These are phyloP conservation scores for Penicillium decumbens DNA, from an alignment of 2,329 filamentous ascomycete genomes.

Conservation along the genomic window DNA sequence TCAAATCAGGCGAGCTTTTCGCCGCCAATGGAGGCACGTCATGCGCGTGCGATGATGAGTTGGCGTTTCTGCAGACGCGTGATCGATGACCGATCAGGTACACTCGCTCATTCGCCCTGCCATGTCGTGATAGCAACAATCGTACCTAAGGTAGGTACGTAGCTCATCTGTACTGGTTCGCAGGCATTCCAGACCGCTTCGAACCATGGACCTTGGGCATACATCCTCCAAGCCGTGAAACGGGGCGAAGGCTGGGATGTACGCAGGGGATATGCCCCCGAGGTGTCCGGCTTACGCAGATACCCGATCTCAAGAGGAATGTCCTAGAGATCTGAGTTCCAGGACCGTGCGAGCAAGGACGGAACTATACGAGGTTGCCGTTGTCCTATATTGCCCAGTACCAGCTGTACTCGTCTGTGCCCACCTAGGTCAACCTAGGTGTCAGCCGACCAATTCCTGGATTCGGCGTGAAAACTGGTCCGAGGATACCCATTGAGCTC, in stretches of 20 bases:
- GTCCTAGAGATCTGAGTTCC: neutral
- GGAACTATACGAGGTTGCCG: neutral
- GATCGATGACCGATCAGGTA: neutral
- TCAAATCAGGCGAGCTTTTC: neutral
- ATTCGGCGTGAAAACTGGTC: neutral
- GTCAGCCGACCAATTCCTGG: constrained; percentile 7
- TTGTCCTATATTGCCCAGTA: neutral
- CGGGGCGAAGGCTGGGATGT: neutral
- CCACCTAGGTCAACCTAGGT: neutral
- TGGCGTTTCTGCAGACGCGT: neutral
- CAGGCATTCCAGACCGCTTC: neutral
- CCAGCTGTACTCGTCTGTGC: neutral
- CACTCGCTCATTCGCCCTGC: neutral
- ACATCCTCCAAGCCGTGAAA: no score
- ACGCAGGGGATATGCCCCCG: neutral
- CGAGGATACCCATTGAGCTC: neutral
- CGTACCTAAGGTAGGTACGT: neutral
- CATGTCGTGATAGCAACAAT: neutral
- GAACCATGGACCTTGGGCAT: neutral
- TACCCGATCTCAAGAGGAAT: neutral
- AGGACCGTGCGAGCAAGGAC: neutral
- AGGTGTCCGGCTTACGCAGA: neutral
- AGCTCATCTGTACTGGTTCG: neutral
- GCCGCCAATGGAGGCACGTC: neutral
- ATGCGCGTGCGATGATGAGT: neutral